Evolutionary conservation across 768 basidiomycete species (phyloP).

Genomic region (Crepidotus variabilis): DNA sequence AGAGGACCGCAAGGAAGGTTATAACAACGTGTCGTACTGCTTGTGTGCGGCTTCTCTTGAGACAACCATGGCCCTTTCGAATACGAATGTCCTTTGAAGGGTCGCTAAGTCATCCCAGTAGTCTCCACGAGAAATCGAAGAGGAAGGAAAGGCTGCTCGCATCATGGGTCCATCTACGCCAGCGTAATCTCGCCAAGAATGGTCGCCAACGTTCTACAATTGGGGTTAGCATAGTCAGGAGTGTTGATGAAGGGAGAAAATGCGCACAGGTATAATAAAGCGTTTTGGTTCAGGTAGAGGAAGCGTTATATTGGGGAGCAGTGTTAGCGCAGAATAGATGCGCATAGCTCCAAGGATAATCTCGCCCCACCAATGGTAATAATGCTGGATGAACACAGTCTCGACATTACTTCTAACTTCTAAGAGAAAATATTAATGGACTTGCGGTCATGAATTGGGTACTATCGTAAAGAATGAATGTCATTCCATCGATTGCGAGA

Average conservation of each 20-base stretch:
- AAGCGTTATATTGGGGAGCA: neutral
- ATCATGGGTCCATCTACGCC: constrained; percentile 61
- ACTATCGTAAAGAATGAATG: constrained; percentile 17
- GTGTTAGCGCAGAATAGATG: constrained; percentile 19
- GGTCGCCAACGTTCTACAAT: constrained; percentile 12
- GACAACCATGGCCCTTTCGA: constrained; percentile 52
- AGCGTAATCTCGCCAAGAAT: constrained; percentile 54
- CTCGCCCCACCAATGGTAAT: constrained; percentile 35
- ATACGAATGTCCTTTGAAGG: constrained; percentile 43
- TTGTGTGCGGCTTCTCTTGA: constrained; percentile 59
- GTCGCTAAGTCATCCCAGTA: constrained; percentile 58
- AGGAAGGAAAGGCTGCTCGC: constrained; percentile 56
- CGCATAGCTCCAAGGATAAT: constrained; percentile 32
- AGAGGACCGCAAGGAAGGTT: neutral
- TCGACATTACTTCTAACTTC: neutral
- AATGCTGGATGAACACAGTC: constrained; percentile 21
- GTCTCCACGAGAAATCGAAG: constrained; percentile 47
- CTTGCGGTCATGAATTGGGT: constrained; percentile 16
- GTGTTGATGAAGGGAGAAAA: neutral
- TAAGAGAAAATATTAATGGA: neutral
- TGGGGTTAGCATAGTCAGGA: neutral
- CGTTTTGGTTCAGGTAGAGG: constrained; percentile 1
- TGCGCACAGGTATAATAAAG: neutral
- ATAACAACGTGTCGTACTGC: constrained; percentile 20
- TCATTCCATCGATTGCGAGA: constrained; percentile 13